phyloP scores from a whole-genome alignment of 2,329 filamentous ascomycete genomes.

The Fulvia fulva region DNA sequence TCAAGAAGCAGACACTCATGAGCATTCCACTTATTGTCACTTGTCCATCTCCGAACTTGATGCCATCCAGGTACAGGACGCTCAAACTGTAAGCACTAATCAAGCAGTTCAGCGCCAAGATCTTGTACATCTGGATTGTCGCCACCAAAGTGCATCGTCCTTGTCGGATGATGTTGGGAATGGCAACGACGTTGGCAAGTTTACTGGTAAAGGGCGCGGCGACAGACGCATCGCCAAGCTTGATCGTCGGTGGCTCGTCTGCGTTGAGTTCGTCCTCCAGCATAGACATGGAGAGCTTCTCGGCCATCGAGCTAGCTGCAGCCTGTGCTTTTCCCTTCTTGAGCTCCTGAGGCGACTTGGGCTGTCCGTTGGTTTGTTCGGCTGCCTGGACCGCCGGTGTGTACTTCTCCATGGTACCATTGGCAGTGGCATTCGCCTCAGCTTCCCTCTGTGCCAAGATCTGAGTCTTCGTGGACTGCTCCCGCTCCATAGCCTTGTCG shows the following conservation, averaged over 20 bases:
- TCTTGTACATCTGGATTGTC: slow-evolving; percentile 99
- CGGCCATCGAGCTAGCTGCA: slow-evolving; percentile 74
- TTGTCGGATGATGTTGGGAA: slow-evolving; percentile 97
- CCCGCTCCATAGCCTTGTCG: slow-evolving; percentile 82
- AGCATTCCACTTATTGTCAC: slow-evolving; percentile 99
- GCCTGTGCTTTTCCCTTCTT: slow-evolving; percentile 57
- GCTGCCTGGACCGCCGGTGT: slow-evolving; percentile 22
- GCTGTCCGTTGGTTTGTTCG: slow-evolving; percentile 9
- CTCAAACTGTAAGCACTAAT: slow-evolving; percentile 97
- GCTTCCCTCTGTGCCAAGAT: slow-evolving; percentile 44
- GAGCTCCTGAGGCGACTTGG: slow-evolving; percentile 46
- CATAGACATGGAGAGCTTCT: slow-evolving; percentile 81
- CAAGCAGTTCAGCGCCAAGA: slow-evolving; percentile 92
- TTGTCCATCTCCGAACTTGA: slow-evolving; percentile 98
- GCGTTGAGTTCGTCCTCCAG: slow-evolving; percentile 87
- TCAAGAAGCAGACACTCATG: slow-evolving; percentile 99
- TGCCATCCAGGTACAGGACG: slow-evolving; percentile 93
- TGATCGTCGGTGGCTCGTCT: slow-evolving; percentile 88
- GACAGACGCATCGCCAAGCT: slow-evolving; percentile 94
- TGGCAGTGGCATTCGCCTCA: slow-evolving; percentile 41
- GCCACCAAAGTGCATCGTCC: slow-evolving; percentile 95
- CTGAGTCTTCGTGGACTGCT: slow-evolving; percentile 74
- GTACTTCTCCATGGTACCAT: slow-evolving; percentile 25
- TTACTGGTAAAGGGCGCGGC: slow-evolving; percentile 98
- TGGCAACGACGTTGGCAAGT: slow-evolving; percentile 90